Conservation (phyloP, 2,329 filamentous ascomycete species). For the Aureobasidium pullulans region DNA sequence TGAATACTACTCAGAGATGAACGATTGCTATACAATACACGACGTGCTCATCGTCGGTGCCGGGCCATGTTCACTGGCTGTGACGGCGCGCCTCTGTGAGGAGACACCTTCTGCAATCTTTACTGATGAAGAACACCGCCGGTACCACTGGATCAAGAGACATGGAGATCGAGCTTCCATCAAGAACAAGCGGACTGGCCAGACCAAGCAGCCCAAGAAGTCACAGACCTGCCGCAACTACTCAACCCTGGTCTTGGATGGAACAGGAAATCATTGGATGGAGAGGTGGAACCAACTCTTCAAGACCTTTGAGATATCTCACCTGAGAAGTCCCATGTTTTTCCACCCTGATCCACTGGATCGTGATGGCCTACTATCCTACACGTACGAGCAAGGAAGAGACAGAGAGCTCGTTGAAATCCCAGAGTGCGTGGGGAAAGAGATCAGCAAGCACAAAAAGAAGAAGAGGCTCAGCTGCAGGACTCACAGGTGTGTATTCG, state of each 20-base stretch:
- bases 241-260: slow-evolving; percentile 60
- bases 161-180: slow-evolving; percentile 54
- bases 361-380: slow-evolving; percentile 64
- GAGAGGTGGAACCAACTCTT: slow-evolving; percentile 64
- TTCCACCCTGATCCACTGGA: slow-evolving; percentile 74
- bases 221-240: slow-evolving; percentile 18
- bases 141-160: slow-evolving; percentile 71
- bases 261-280: slow-evolving; percentile 58
- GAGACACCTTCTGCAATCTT: slow-evolving; percentile 70
- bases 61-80: slow-evolving; percentile 67
- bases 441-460: slow-evolving; percentile 67
- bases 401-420: slow-evolving; percentile 62
- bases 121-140: slow-evolving; percentile 72
- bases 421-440: slow-evolving; percentile 66
- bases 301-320: slow-evolving; percentile 58
- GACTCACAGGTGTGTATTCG: not conserved
- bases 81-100: slow-evolving; percentile 65
- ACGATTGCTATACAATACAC: not conserved
- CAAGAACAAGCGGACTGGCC: slow-evolving; percentile 43
- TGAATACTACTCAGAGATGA: not conserved
- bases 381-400: slow-evolving; percentile 55
- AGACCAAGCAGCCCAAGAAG: slow-evolving; percentile 30
- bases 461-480: slow-evolving; percentile 51
- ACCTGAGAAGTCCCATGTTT: slow-evolving; percentile 73
- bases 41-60: slow-evolving; percentile 57